Evolutionary conservation across 345 rosid genomes (phyloP), one percentile per base, ranked within the genome.

Genomic region (Brassica rapa): DNA sequence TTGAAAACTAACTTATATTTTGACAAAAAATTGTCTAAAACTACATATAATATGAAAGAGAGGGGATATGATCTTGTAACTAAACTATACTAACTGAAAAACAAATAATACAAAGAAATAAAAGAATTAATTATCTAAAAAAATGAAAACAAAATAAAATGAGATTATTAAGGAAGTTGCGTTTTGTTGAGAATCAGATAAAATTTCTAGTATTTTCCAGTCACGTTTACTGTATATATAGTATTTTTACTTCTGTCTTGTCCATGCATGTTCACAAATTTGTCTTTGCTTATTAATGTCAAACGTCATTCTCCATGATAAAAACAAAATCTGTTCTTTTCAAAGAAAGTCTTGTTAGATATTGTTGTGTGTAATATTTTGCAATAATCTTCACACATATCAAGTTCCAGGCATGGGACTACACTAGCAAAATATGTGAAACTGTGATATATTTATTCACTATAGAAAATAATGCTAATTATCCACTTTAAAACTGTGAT

Each of bases 261-360:
- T 66, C 55, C 14, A 30, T 66, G 68, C 19, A 30, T 72, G 73
- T 66, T 72, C 61, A 59, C 73, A 67, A 62, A 66, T 59, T 71
- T 71, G 76, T 79, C 72, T 72, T 46, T 62, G 43, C 63, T 46
- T 46, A 43, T 24, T 72, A 62, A 66, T 66, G 73, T 78, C 73
- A 72, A 46, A 72, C 16, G 73, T 79, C 77, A 9, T 32, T 66
- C 32, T 72, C 73, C 69, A 78, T 66, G 63, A 78, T n/a, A 59
- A 43, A 41, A 66, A 78, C 41, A 62, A 19, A 19, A 41, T 71
- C 51, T 65, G 32, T 56, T 30, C 0, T 65, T 72, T 78, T 10
- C 63, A 27, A 73, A 73, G 25, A 72, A 25, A 49, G 61, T 79
- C 56, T 60, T 66, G 56, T 71, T 72, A 46, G 77, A 72, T 78